Evolutionary conservation across 495 filamentous ascomycete species (phyloP), one percentile per base, ranked within the genome.

Genomic region (Astrocystis sublimbata): DNA sequence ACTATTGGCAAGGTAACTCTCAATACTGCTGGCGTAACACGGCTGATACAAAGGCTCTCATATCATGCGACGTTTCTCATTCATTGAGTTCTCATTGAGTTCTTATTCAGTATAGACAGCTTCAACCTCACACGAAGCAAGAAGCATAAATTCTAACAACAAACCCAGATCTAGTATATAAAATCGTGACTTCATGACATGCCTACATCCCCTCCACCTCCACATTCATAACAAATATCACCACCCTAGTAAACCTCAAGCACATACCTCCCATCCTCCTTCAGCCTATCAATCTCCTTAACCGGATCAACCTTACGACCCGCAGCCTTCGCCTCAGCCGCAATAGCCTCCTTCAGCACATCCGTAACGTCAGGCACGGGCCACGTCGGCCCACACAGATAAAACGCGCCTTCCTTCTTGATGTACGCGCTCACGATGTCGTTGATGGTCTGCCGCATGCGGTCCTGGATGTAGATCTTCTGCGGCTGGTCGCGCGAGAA

Each of bases 391-490:
- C 94, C 94, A 71, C 94, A 98, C 23, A 98, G 86, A 76, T 98
- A 98, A 79, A 98, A 98, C 9, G 87, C 85, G 50, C 94, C 94
- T 64, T 93, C 89, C 61, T 96, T 84, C 72, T 88, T 82, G 69
- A 96, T 85, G 73, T 98, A 97, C 7, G 92, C 92, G 75, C 94
- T 78, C 62, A 93, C 85, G 58, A 98, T 92, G 54, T 96, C 90
- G n/a, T 76, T 74, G 36, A 97, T 75, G 2, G 87, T 89, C 82
- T 98, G 83, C 58, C 94, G 85, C 94, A 98, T 98, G 64, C 92
- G 87, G 70, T 98, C 94, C 80, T 98, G 94, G 72, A 98, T 98
- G 71, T 98, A 98, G 62, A 98, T 96, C 87, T 98, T 98, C 83
- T 97, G 83, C 19, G 89, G 87, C 84, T 98, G 94, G 71, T 98